Percentiles rank a stretch among this genome's conserved stretches.
Conservation (phyloP, 2,329 filamentous ascomycete species). For the Pseudocercospora cruenta region DNA sequence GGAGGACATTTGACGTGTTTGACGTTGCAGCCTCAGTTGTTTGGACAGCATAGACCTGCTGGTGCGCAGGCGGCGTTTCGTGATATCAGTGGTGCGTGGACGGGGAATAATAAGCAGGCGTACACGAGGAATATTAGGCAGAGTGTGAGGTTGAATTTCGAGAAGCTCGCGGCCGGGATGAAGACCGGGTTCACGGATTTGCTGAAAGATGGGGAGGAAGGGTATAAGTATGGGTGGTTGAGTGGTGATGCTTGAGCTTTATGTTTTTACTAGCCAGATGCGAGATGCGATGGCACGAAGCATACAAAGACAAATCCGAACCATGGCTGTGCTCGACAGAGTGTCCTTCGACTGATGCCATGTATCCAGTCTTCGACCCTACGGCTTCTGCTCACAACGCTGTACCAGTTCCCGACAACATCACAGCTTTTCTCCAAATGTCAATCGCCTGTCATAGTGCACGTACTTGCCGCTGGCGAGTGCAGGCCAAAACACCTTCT, state of each 20-base stretch:
- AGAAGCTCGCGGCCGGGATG: background rate
- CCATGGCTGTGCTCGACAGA: no score
- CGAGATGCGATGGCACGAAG: no score
- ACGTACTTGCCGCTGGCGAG: no score
- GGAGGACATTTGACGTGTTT: background rate
- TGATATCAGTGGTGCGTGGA: background rate
- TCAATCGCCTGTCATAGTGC: no score
- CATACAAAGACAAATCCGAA: no score
- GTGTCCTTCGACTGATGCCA: no score
- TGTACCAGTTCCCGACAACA: no score
- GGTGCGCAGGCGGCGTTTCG: background rate
- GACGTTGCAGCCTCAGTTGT: background rate
- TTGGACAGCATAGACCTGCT: background rate
- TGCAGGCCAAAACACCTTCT: no score
- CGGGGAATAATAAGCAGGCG: background rate
- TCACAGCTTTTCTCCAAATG: no score
- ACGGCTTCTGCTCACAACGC: no score
- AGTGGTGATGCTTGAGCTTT: background rate
- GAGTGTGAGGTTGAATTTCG: background rate
- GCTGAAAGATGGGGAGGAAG: background rate
- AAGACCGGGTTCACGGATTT: background rate
- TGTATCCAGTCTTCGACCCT: no score
- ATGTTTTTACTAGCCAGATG: no score
- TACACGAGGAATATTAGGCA: background rate
- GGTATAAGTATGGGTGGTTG: background rate